Conservation (phyloP, 208 protist genomes). For the Wallacemonas sp. region DNA sequence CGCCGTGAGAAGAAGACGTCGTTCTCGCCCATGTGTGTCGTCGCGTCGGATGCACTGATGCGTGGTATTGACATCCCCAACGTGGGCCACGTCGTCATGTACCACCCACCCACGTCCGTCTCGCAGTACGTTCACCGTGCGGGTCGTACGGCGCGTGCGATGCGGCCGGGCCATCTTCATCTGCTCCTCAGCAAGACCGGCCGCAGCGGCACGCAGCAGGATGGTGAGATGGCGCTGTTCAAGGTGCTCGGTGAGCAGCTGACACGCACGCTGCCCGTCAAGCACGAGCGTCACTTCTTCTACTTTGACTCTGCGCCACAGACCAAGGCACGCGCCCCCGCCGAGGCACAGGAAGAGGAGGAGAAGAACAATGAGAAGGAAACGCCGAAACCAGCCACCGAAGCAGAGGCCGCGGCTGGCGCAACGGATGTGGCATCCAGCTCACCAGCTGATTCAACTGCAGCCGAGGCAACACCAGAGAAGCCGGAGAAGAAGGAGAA, state of each 20-base stretch:
- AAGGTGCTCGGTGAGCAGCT: constrained; percentile 50
- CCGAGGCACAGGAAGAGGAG: constrained; percentile 7
- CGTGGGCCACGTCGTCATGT: constrained; percentile 90
- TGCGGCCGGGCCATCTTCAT: constrained; percentile 79
- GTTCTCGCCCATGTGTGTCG: constrained; percentile 47
- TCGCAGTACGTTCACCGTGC: constrained; percentile 97
- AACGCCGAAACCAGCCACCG: not conserved
- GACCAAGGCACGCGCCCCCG: not conserved
- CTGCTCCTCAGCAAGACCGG: constrained; percentile 77
- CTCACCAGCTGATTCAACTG: not conserved
- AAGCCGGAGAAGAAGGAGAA: not conserved
- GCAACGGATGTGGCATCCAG: not conserved
- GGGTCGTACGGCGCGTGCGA: constrained; percentile 95
- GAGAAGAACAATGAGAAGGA: constrained; percentile 1
- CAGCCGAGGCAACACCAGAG: not conserved
- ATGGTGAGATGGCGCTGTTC: constrained; percentile 80
- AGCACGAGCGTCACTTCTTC: constrained; percentile 85
- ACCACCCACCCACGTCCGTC: constrained; percentile 78
- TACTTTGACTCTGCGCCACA: constrained; percentile 54
- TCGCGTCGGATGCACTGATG: constrained; percentile 88
- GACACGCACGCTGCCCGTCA: constrained; percentile 59
- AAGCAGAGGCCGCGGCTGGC: not conserved
- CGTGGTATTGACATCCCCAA: constrained; percentile 90
- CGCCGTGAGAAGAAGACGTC: not conserved
- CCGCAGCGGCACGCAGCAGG: constrained; percentile 50